Evolutionary conservation across 1,139 yeast species (phyloP), one percentile per base, ranked within the genome.

Genomic region (Yamadazyma atlantica): DNA sequence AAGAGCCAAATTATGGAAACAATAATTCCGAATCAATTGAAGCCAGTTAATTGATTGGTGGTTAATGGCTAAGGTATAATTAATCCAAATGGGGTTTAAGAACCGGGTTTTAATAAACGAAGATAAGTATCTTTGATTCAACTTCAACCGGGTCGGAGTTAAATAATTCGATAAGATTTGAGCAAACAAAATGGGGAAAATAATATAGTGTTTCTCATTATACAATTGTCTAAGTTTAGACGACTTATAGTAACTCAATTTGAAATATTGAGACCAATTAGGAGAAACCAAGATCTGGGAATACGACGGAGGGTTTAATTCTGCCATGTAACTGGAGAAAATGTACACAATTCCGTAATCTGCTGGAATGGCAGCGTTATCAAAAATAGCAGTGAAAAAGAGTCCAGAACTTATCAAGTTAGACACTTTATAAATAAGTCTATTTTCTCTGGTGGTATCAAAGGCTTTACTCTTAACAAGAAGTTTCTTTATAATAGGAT

Each of bases 1-100:
- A 11, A 66, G 39, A 6, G 47, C 43, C 7, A 51, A 35, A 42
- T 66, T 64, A 41, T 65, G 72, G 2, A 45, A 30, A 13, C 54
- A 29, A 41, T 69, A 70, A 27, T 54, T 55, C 31, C 43, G 44
- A 4, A 57, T 29, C 21, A 69, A 46, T 3, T 64, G 60, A 4
- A 45, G 11, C 66, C 70, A 65, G 29, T 63, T 55, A 23, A 68
- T 33, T n/a, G 55, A 37, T 25, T 57, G 60, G 16, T 53, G 41
- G 10, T 49, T 51, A 12, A 51, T 54, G 1, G 69, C 64, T 32
- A 68, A 48, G 18, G 64, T 53, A 41, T 56, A 70, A 43, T 69
- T 68, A 39, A 60, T 61, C 76, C 76, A 70, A 33, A 70, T 67
- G 1, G 75, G 75, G 40, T 68, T 66, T 40, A 70, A 54, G 11